These are phyloP conservation scores for Boletus sp. DNA, from an alignment of 1,284 basidiomycete genomes.

Conservation along the genomic window DNA sequence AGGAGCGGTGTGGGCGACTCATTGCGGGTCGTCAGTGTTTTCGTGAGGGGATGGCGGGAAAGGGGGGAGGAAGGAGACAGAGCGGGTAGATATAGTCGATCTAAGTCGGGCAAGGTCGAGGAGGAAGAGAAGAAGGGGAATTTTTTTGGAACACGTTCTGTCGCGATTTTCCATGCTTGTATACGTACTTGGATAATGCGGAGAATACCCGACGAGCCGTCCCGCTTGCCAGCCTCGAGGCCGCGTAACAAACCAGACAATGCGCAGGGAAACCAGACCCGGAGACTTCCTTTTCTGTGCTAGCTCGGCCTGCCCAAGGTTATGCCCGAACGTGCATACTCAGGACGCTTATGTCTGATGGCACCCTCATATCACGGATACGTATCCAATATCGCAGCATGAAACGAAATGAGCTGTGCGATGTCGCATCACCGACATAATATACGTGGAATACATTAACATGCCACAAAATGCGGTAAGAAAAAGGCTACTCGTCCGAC, in stretches of 20 bases:
- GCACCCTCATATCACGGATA: slow-evolving; percentile 22
- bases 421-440: slow-evolving; percentile 23
- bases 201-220: slow-evolving; percentile 18
- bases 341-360: slow-evolving; percentile 31
- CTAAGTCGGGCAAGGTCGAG: slow-evolving; percentile 3
- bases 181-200: slow-evolving; percentile 38
- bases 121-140: slow-evolving; percentile 11
- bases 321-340: slow-evolving; percentile 10
- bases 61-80: background rate
- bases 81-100: slow-evolving; percentile 26
- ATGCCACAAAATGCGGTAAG: slow-evolving; percentile 3
- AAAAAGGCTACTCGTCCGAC: background rate
- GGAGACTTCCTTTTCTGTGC: slow-evolving; percentile 24
- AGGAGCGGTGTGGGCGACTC: slow-evolving; percentile 44
- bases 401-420: slow-evolving; percentile 16
- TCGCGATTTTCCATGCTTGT: slow-evolving; percentile 31
- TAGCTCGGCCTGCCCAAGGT: slow-evolving; percentile 24
- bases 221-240: slow-evolving; percentile 31
- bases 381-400: slow-evolving; percentile 22
- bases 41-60: background rate
- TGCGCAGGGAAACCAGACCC: background rate
- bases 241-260: slow-evolving; percentile 21
- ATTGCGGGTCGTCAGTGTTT: slow-evolving; percentile 38
- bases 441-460: slow-evolving; percentile 35
- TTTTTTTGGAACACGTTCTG: slow-evolving; percentile 5